phyloP scores from a whole-genome alignment of 352 stramenopile genomes.

The Globisporangium sylvaticum region DNA sequence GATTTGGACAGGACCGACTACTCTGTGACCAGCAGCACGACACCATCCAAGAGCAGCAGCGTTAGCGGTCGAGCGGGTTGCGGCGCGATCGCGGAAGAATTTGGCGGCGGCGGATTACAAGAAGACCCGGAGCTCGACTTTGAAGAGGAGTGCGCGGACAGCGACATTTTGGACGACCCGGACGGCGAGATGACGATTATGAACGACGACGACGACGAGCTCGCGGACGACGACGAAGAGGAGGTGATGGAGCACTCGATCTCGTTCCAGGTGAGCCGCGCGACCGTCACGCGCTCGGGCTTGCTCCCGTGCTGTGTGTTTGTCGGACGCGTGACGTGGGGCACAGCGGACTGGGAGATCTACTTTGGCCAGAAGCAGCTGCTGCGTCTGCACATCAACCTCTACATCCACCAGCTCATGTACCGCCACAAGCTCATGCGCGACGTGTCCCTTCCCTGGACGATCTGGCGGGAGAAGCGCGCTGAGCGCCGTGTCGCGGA shows the following conservation, averaged over 20 bases:
- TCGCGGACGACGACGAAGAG: conserved; percentile 45
- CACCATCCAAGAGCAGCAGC: conserved; percentile 13
- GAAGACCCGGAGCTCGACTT: conserved; percentile 18
- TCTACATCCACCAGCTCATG: conserved; percentile 49
- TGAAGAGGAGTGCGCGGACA: conserved; percentile 39
- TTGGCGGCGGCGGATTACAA: conserved; percentile 7
- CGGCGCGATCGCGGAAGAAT: conserved; percentile 19
- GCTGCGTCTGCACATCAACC: conserved; percentile 62
- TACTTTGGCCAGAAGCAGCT: conserved; percentile 87
- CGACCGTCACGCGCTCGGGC: conserved; percentile 59
- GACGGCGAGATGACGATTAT: conserved; percentile 63
- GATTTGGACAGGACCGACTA: conserved; percentile 24
- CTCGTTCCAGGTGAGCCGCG: conserved; percentile 67
- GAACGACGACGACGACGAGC: conserved; percentile 53
- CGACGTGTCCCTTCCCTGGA: conserved; percentile 61
- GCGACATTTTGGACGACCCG: conserved; percentile 45
- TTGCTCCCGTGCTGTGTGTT: conserved; percentile 83
- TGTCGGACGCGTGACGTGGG: conserved; percentile 71
- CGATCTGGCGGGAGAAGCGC: conserved; percentile 78
- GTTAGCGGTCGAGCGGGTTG: conserved; percentile 2
- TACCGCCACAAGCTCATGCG: conserved; percentile 43
- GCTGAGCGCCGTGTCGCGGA: conserved; percentile 63
- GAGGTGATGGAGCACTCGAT: conserved; percentile 74
- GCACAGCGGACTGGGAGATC: conserved; percentile 78
- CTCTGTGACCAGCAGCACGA: conserved; percentile 8